Evolutionary conservation across 352 stramenopile genomes (phyloP).

Genomic region (Globisporangium nodosum): DNA sequence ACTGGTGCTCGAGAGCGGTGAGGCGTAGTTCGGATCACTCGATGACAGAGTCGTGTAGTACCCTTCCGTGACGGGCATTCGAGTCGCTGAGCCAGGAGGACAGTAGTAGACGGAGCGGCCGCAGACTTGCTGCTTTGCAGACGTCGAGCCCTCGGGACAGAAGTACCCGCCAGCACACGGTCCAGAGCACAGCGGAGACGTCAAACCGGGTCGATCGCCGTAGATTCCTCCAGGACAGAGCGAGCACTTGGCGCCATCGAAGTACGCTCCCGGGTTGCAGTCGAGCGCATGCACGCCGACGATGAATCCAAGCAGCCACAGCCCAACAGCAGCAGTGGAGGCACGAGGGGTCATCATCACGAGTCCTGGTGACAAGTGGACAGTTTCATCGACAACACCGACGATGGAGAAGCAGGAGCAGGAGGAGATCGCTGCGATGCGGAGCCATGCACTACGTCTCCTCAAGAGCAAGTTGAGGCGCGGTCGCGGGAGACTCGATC

Average conservation of each 20-base stretch:
- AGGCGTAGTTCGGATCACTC: background rate
- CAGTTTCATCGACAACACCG: too few species aligned
- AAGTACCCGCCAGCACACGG: slow-evolving; percentile 43
- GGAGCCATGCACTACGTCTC: slow-evolving; percentile 16
- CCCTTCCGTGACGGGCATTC: slow-evolving; percentile 29
- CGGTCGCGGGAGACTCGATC: background rate
- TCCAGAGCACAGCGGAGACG: slow-evolving; percentile 35
- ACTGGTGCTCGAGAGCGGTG: background rate
- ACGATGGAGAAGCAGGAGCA: background rate
- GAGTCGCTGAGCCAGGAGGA: slow-evolving; percentile 34
- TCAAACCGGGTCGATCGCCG: slow-evolving; percentile 32
- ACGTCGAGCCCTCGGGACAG: slow-evolving; percentile 55
- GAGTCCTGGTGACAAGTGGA: too few species aligned
- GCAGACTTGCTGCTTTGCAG: slow-evolving; percentile 38
- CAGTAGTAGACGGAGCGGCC: slow-evolving; percentile 53
- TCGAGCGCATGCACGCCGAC: slow-evolving; percentile 12
- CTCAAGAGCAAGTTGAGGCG: slow-evolving; percentile 15
- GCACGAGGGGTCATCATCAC: background rate
- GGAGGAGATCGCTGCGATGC: slow-evolving; percentile 2
- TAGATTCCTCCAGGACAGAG: slow-evolving; percentile 48
- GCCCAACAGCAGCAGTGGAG: background rate
- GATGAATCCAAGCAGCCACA: background rate
- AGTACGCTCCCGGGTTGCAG: slow-evolving; percentile 45
- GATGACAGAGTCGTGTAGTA: slow-evolving; percentile 55
- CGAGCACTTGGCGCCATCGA: slow-evolving; percentile 30